phyloP scores from a whole-genome alignment of 208 protist genomes.

The Trypanosoma mega region DNA sequence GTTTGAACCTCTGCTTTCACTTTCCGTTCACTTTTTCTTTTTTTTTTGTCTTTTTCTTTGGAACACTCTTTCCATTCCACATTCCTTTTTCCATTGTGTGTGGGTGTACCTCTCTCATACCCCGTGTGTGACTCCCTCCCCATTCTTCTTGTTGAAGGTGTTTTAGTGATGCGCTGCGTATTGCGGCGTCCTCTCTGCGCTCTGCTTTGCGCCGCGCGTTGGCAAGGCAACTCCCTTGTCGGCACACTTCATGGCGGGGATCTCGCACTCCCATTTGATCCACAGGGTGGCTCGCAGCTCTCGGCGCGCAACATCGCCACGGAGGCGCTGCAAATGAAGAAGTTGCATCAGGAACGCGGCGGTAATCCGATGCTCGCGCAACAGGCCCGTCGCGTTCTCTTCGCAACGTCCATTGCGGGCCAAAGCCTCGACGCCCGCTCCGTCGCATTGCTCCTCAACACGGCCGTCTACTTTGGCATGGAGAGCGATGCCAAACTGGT shows the following conservation, averaged over 20 bases:
- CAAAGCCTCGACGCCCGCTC: slow-evolving; percentile 85
- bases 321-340: slow-evolving; percentile 91
- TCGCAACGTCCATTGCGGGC: slow-evolving; percentile 84
- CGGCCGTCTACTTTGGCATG: slow-evolving; percentile 93
- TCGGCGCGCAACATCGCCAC: slow-evolving; percentile 86
- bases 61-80: neutral
- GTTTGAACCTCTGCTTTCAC: too few species aligned
- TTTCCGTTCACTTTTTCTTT: too few species aligned
- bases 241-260: slow-evolving; percentile 50
- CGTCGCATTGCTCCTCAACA: slow-evolving; percentile 86
- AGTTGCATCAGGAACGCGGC: slow-evolving; percentile 87
- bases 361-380: slow-evolving; percentile 90
- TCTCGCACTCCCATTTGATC: slow-evolving; percentile 60
- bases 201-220: slow-evolving; percentile 4
- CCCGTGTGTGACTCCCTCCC: neutral
- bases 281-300: slow-evolving; percentile 71
- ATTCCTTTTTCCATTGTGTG: neutral
- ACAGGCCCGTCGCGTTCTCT: slow-evolving; percentile 87
- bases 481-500: slow-evolving; percentile 88
- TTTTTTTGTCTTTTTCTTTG: slow-evolving; percentile 3
- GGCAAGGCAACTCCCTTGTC: slow-evolving; percentile 24
- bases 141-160: slow-evolving; percentile 1
- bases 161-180: slow-evolving; percentile 9
- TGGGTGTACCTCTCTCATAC: neutral
- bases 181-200: slow-evolving; percentile 5